Evolutionary conservation across 2,329 filamentous ascomycete genomes (phyloP).

Genomic region (Diaporthe sp.): DNA sequence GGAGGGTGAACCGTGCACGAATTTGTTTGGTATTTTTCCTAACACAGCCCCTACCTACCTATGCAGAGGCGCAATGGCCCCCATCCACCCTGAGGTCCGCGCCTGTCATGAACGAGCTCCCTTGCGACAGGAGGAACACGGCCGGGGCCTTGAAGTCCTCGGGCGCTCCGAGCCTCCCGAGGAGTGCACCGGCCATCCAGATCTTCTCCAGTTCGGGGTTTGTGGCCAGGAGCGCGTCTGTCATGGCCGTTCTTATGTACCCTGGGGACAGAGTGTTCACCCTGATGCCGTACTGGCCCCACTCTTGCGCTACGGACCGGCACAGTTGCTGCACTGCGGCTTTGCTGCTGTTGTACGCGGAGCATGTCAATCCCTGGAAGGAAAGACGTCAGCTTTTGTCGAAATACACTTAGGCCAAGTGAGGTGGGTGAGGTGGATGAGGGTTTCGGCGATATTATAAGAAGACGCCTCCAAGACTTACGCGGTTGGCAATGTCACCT

Average conservation of each 20-base stretch:
- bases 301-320: slow-evolving; percentile 72
- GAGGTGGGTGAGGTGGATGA: no score
- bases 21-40: slow-evolving; percentile 37
- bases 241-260: slow-evolving; percentile 65
- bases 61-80: slow-evolving; percentile 60
- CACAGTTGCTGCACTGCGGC: slow-evolving; percentile 72
- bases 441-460: neutral
- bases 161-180: slow-evolving; percentile 66
- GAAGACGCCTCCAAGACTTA: slow-evolving; percentile 49
- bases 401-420: neutral
- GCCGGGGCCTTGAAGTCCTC: slow-evolving; percentile 71
- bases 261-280: slow-evolving; percentile 78
- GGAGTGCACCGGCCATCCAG: slow-evolving; percentile 67
- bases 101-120: slow-evolving; percentile 71
- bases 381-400: neutral
- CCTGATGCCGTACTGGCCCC: slow-evolving; percentile 73
- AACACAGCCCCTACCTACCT: slow-evolving; percentile 40
- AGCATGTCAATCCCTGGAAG: slow-evolving; percentile 70
- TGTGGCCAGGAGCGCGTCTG: slow-evolving; percentile 54
- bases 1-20: slow-evolving; percentile 1
- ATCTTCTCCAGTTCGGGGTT: slow-evolving; percentile 65
- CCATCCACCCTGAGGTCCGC: slow-evolving; percentile 70
- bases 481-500: slow-evolving; percentile 64
- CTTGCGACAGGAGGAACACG: slow-evolving; percentile 69
- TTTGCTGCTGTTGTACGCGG: slow-evolving; percentile 75